Evolutionary conservation across 306 rosid species (phyloP).

Genomic region (Fragaria nilgerrensis): DNA sequence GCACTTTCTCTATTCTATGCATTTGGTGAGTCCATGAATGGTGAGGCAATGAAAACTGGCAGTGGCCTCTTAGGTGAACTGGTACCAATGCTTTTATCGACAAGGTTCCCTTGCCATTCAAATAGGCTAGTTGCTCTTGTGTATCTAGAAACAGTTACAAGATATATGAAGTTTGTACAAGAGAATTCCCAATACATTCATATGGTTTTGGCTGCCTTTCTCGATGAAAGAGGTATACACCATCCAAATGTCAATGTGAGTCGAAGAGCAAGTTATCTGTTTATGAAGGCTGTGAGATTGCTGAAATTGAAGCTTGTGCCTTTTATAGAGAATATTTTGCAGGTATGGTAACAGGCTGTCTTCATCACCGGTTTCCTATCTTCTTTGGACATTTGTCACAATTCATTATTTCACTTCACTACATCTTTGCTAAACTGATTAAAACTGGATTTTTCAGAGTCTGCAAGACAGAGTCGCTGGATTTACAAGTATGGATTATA

Average conservation of each 20-base stretch:
- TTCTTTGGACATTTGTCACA: slow-evolving; percentile 17
- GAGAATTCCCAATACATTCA: slow-evolving; percentile 77
- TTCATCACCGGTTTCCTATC: slow-evolving; percentile 2
- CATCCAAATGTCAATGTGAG: slow-evolving; percentile 80
- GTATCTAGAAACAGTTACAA: slow-evolving; percentile 83
- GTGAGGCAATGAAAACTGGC: slow-evolving; percentile 64
- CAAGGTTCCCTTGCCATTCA: slow-evolving; percentile 84
- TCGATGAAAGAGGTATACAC: slow-evolving; percentile 96
- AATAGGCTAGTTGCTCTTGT: slow-evolving; percentile 92
- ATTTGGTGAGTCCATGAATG: slow-evolving; percentile 76
- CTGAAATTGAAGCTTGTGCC: slow-evolving; percentile 87
- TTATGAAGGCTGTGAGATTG: slow-evolving; percentile 90
- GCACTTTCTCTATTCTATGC: slow-evolving; percentile 81
- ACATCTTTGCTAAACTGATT: slow-evolving; percentile 9
- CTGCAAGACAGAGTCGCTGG: slow-evolving; percentile 69
- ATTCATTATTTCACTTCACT: slow-evolving; percentile 18
- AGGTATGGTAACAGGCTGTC: slow-evolving; percentile 45
- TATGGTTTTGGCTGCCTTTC: slow-evolving; percentile 80
- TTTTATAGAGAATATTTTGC: slow-evolving; percentile 82
- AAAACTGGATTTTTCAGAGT: slow-evolving; percentile 49
- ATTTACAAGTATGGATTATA: slow-evolving; percentile 59
- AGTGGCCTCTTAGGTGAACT: slow-evolving; percentile 69
- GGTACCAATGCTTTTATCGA: slow-evolving; percentile 72
- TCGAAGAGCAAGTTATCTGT: slow-evolving; percentile 88
- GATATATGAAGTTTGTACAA: slow-evolving; percentile 81